Evolutionary conservation across 768 basidiomycete genomes (phyloP).

Genomic region (Fistulinella prunicolor): DNA sequence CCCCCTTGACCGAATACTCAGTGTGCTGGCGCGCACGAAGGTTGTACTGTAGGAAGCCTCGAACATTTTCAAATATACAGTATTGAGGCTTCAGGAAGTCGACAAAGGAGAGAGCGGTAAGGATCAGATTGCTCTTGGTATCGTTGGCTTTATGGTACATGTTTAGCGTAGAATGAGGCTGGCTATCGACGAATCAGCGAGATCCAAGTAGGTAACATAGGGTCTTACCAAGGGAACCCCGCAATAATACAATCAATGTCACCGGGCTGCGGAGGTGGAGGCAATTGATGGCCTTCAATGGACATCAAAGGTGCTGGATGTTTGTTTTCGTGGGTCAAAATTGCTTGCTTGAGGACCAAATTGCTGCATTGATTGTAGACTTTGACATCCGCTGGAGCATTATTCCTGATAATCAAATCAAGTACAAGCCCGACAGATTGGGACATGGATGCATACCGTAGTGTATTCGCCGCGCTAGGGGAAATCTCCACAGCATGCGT

Average conservation of each 20-base stretch:
- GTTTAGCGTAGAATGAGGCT: constrained; percentile 71
- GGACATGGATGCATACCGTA: constrained; percentile 42
- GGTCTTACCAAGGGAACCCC: constrained; percentile 73
- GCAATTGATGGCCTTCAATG: constrained; percentile 39
- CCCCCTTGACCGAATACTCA: constrained; percentile 52
- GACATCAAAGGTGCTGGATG: constrained; percentile 37
- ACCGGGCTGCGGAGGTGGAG: constrained; percentile 46
- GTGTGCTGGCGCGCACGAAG: constrained; percentile 38
- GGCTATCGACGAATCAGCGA: constrained; percentile 42
- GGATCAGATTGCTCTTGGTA: constrained; percentile 62
- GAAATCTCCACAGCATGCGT: constrained; percentile 70
- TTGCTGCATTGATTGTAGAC: constrained; percentile 77
- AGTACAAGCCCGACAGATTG: background rate
- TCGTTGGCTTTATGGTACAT: constrained; percentile 69
- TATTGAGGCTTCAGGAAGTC: constrained; percentile 41
- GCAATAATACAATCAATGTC: constrained; percentile 61
- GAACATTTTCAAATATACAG: constrained; percentile 49
- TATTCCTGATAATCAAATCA: constrained; percentile 32
- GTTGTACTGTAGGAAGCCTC: constrained; percentile 41
- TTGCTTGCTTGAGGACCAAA: constrained; percentile 51
- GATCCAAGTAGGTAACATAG: background rate
- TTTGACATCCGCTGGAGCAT: constrained; percentile 48
- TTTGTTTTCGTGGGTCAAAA: constrained; percentile 49
- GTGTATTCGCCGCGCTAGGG: constrained; percentile 70
- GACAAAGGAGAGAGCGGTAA: constrained; percentile 50